A percentile compares a stretch with the other conserved stretches of the same genome.
Evolutionary conservation across 306 rosid genomes (phyloP).

Genomic region (Canavalia gladiata): DNA sequence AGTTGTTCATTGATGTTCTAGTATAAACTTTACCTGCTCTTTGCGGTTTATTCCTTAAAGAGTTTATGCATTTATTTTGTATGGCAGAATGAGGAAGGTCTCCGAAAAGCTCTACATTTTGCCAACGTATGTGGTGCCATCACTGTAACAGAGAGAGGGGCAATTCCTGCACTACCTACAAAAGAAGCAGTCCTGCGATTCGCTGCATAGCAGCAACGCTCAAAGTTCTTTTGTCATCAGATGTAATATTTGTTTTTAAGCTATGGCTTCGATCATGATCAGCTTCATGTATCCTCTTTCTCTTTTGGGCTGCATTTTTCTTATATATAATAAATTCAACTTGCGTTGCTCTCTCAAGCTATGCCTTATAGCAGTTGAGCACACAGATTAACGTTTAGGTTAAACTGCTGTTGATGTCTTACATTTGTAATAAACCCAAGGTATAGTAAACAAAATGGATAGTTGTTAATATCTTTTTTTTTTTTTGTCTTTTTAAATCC

Average conservation of each 20-base stretch:
- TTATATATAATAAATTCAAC: slow-evolving; percentile 36
- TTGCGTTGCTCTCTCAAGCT: slow-evolving; percentile 43
- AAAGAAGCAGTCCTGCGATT: slow-evolving; percentile 68
- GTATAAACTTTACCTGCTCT: too few relatives aligned
- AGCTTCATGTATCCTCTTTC: slow-evolving; percentile 33
- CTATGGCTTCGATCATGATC: slow-evolving; percentile 32
- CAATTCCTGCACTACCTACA: slow-evolving; percentile 89
- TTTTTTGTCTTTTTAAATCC: not conserved
- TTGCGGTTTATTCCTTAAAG: too few relatives aligned
- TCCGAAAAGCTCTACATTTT: slow-evolving; percentile 72
- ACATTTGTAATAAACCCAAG: slow-evolving; percentile 23
- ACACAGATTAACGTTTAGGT: not conserved
- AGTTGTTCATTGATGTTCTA: too few relatives aligned
- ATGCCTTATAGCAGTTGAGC: slow-evolving; percentile 40
- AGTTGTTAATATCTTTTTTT: not conserved
- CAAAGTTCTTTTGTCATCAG: slow-evolving; percentile 26
- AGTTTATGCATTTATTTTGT: slow-evolving; percentile 12
- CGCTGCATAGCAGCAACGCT: slow-evolving; percentile 27
- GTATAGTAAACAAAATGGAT: slow-evolving; percentile 9
- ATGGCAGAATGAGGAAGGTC: slow-evolving; percentile 68
- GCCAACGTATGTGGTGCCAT: slow-evolving; percentile 87
- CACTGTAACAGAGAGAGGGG: slow-evolving; percentile 82
- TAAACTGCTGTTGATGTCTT: slow-evolving; percentile 4
- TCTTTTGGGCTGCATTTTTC: slow-evolving; percentile 13
- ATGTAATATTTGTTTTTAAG: slow-evolving; percentile 49